Evolutionary conservation across 495 filamentous ascomycete species (phyloP).

Genomic region (Penicillium turbatum): DNA sequence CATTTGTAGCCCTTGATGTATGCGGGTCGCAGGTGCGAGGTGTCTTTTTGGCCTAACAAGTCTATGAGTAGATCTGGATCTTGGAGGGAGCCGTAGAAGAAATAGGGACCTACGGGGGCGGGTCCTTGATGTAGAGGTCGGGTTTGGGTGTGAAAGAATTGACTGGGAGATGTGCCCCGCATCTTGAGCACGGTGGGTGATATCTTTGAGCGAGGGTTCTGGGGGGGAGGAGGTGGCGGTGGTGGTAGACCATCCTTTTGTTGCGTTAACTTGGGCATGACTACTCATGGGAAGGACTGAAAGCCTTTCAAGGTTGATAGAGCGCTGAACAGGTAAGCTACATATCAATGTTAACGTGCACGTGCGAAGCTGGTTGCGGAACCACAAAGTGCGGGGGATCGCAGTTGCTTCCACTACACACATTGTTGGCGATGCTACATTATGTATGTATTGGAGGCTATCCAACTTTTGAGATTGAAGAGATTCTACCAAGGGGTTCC

Average conservation of each 20-base stretch:
- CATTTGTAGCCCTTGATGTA: slow-evolving; percentile 14
- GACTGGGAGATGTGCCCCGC: background rate
- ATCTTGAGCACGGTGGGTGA: slow-evolving; percentile 5
- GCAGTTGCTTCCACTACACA: background rate
- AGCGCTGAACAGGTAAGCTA: background rate
- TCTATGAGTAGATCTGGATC: slow-evolving; percentile 16
- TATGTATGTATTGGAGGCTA: too few relatives aligned
- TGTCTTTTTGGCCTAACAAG: slow-evolving; percentile 12
- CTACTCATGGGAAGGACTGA: background rate
- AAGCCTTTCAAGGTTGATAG: too few relatives aligned
- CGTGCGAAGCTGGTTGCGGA: too few relatives aligned
- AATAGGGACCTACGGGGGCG: slow-evolving; percentile 18
- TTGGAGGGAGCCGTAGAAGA: slow-evolving; percentile 28
- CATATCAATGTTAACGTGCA: background rate
- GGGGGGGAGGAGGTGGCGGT: slow-evolving; percentile 12
- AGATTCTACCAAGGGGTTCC: too few relatives aligned
- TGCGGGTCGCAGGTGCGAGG: slow-evolving; percentile 11
- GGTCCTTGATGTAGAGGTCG: background rate
- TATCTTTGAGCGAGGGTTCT: background rate
- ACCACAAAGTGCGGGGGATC: background rate
- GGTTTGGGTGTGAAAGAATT: background rate
- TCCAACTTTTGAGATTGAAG: too few relatives aligned
- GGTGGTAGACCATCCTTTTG: background rate
- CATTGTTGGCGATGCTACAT: background rate
- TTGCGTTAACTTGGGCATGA: background rate